Percentiles rank a stretch among this genome's conserved stretches.
Evolutionary conservation across 805 yeast genomes (phyloP).

Genomic region (Dipodascus geniculatus): DNA sequence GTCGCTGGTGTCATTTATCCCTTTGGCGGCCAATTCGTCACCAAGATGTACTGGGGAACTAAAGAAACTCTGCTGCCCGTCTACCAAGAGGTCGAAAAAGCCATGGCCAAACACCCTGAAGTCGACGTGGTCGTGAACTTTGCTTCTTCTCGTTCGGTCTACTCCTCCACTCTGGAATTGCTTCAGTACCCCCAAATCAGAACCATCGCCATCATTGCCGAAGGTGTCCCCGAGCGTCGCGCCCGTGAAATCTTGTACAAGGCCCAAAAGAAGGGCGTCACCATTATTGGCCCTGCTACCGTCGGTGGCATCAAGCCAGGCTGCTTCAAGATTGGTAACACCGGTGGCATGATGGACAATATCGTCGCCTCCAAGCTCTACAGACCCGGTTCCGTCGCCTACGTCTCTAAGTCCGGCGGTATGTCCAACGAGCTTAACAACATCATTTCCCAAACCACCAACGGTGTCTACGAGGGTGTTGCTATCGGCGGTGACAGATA

Average conservation of each 20-base stretch:
- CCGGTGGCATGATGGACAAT: slow-evolving; percentile 41
- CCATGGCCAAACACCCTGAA: slow-evolving; percentile 34
- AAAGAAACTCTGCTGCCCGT: slow-evolving; percentile 35
- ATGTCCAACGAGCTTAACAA: slow-evolving; percentile 38
- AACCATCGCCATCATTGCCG: slow-evolving; percentile 37
- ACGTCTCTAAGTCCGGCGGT: slow-evolving; percentile 38
- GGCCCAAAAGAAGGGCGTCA: slow-evolving; percentile 34
- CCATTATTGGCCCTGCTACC: slow-evolving; percentile 37
- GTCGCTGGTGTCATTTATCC: slow-evolving; percentile 38
- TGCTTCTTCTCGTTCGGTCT: slow-evolving; percentile 36
- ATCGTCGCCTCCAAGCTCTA: slow-evolving; percentile 36
- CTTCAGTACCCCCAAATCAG: slow-evolving; percentile 34
- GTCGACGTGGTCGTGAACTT: slow-evolving; percentile 38
- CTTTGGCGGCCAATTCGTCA: slow-evolving; percentile 34
- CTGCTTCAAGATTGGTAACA: slow-evolving; percentile 37
- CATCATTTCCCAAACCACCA: slow-evolving; percentile 33
- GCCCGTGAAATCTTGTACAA: slow-evolving; percentile 34
- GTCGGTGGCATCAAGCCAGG: slow-evolving; percentile 40
- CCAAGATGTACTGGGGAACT: slow-evolving; percentile 40
- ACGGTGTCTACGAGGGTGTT: slow-evolving; percentile 43
- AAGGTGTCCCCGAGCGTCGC: slow-evolving; percentile 38
- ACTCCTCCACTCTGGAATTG: slow-evolving; percentile 36
- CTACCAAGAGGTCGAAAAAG: slow-evolving; percentile 32
- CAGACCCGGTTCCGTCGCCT: slow-evolving; percentile 37
- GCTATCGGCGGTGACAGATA: slow-evolving; percentile 68